Conservation (phyloP, 2,329 filamentous ascomycete species). For the Trichoderma cornu-damae region DNA sequence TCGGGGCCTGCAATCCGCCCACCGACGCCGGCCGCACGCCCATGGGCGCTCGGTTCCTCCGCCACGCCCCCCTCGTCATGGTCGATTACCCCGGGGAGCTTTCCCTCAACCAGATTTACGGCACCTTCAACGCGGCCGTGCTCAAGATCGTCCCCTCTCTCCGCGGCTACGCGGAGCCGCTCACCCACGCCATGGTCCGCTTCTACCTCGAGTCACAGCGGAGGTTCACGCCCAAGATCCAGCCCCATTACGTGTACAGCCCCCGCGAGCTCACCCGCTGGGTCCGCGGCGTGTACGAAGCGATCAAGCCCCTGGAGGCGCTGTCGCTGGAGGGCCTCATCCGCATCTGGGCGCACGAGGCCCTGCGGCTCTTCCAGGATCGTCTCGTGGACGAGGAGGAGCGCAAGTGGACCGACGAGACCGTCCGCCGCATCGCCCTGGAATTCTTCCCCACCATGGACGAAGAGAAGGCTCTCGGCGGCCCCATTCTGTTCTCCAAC, state of each 20-base stretch:
- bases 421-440: conserved; percentile 77
- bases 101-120: conserved; percentile 94
- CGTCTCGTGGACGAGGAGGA: conserved; percentile 92
- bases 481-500: conserved; percentile 96
- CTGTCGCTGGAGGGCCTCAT: conserved; percentile 86
- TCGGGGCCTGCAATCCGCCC: conserved; percentile 96
- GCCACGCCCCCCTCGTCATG: conserved; percentile 98
- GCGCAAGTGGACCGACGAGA: conserved; percentile 88
- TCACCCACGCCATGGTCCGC: conserved; percentile 96
- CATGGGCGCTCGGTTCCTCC: conserved; percentile 86
- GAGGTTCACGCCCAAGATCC: conserved; percentile 91
- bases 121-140: conserved; percentile 92
- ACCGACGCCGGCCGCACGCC: conserved; percentile 96
- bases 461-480: conserved; percentile 78
- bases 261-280: conserved; percentile 96
- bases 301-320: conserved; percentile 84
- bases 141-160: conserved; percentile 94
- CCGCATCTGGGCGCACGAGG: conserved; percentile 97
- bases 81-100: conserved; percentile 97
- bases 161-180: conserved; percentile 88
- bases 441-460: conserved; percentile 96
- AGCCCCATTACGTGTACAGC: conserved; percentile 98
- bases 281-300: conserved; percentile 96
- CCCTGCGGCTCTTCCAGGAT: conserved; percentile 93
- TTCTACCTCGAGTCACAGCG: conserved; percentile 94